These are phyloP conservation scores for Fusarium secorum DNA, from an alignment of 2,329 filamentous ascomycete genomes.

Conservation along the genomic window DNA sequence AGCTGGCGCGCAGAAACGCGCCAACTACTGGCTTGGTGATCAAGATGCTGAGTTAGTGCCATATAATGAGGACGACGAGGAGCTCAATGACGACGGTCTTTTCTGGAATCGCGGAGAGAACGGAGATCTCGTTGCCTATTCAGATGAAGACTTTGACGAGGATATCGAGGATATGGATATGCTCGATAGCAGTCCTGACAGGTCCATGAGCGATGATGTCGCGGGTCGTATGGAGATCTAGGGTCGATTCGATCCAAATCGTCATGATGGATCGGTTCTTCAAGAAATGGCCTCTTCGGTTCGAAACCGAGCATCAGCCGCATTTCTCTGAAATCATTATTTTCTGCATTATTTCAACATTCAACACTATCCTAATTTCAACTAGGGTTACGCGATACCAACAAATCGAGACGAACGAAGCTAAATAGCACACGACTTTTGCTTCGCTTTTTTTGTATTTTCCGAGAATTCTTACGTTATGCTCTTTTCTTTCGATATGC, in stretches of 20 bases:
- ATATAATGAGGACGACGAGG: constrained; percentile 57
- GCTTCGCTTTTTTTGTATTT: constrained; percentile 19
- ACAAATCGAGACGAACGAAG: constrained; percentile 2
- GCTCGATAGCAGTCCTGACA: constrained; percentile 54
- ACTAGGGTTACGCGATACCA: constrained; percentile 4
- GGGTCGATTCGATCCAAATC: constrained; percentile 19
- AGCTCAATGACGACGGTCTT: constrained; percentile 58
- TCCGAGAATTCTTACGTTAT: background rate
- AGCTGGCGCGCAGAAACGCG: constrained; percentile 68
- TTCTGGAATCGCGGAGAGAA: constrained; percentile 67
- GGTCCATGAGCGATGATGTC: constrained; percentile 69
- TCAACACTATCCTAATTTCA: constrained; percentile 22
- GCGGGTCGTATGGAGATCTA: constrained; percentile 70
- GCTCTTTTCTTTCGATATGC: constrained; percentile 17
- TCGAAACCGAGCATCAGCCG: background rate
- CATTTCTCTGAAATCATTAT: constrained; percentile 6
- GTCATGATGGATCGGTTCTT: background rate
- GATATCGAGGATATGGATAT: constrained; percentile 54
- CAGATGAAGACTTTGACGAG: constrained; percentile 60
- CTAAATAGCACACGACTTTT: constrained; percentile 15
- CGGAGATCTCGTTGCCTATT: constrained; percentile 63
- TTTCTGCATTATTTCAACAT: constrained; percentile 29
- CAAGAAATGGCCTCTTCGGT: constrained; percentile 3
- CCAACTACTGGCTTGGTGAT: constrained; percentile 87
- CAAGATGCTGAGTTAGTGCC: constrained; percentile 59